Evolutionary conservation across 371 early-diverging fungal species (phyloP).

Genomic region (Lichtheimia ramosa): DNA sequence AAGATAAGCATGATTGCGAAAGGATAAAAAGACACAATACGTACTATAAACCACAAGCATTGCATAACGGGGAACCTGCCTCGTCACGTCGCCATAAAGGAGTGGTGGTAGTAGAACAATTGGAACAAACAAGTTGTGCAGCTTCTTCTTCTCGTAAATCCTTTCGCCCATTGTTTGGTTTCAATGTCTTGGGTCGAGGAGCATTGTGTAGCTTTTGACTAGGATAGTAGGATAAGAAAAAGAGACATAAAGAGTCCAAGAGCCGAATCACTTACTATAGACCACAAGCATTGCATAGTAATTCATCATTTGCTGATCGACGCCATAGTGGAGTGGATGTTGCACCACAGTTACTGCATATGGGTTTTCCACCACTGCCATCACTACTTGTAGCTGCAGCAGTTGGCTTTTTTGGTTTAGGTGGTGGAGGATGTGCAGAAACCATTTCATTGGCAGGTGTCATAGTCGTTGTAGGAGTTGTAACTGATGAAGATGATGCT

Average conservation of each 20-base stretch:
- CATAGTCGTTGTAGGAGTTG: conserved; percentile 1
- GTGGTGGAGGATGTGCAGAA: conserved; percentile 5
- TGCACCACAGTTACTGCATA: conserved; percentile 87
- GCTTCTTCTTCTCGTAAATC: conserved; percentile 40
- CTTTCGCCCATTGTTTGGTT: conserved; percentile 32
- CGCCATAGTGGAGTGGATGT: conserved; percentile 96
- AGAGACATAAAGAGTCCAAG: background rate
- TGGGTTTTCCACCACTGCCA: conserved; percentile 26
- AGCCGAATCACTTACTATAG: conserved; percentile 65
- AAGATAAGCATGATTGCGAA: background rate
- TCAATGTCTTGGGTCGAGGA: conserved; percentile 59
- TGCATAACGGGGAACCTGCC: conserved; percentile 85
- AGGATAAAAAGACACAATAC: conserved; percentile 9
- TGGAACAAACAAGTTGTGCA: conserved; percentile 69
- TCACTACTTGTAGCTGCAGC: conserved; percentile 16
- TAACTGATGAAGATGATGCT: conserved; percentile 4
- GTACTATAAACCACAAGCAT: conserved; percentile 95
- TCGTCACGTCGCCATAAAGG: conserved; percentile 95
- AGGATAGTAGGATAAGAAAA: background rate
- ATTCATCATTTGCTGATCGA: conserved; percentile 66
- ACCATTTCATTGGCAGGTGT: conserved; percentile 3
- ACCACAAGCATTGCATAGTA: conserved; percentile 96
- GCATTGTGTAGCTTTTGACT: conserved; percentile 74
- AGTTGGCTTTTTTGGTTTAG: conserved; percentile 12
- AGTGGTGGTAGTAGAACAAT: conserved; percentile 87